Base-by-base conservation (phyloP, 257 asterid genomes). In the Knoxia roxburghii region DNA sequence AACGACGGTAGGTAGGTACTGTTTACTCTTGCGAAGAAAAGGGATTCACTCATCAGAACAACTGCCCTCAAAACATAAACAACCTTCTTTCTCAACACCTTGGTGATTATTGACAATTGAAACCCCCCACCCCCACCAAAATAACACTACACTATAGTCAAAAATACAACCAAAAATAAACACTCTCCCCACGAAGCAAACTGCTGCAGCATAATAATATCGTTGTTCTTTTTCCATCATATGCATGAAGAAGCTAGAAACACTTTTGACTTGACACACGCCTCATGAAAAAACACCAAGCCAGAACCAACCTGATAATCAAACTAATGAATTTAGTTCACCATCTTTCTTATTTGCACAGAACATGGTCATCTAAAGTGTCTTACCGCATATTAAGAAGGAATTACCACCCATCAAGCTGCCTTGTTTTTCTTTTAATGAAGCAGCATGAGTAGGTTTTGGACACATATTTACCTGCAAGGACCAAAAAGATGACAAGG, bases 331-430 rank as follows among this genome's bases (percentile, higher is more conserved):
- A 51, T 17, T 33, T 60, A 41, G 48, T 33, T 60, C 27, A 32
- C 57, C 23, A 23, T 33, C 24, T 53, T 37, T 37, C 4, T 9
- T 4, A 37, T 37, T 9, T 37, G 6, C 41, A 37, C 4, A 37
- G 41, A 9, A 3, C 41, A 4, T 37, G 4, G 41, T 3, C 6
- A 4, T 37, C 41, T 37, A 4, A 37, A 9, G 6, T 53, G 65
- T 62, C 78, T 33, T 75, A 83, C 88, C 82, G 74, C 80, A 72
- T 68, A 73, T 70, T 78, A n/a, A 71, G 79, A 81, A 80, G 74
- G 77, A 78, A 78, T 63, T 75, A 84, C 81, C 88, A 84, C 91
- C 88, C 73, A 76, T 77, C 94, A 86, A 81, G 87, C 94, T 81
- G 83, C 82, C 74, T 65, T 68, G 75, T 74, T 80, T 78, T 77